A percentile compares a stretch with the other conserved stretches of the same genome.
Conservation (phyloP, 805 yeast genomes). For the Nakazawaea pomicola region DNA sequence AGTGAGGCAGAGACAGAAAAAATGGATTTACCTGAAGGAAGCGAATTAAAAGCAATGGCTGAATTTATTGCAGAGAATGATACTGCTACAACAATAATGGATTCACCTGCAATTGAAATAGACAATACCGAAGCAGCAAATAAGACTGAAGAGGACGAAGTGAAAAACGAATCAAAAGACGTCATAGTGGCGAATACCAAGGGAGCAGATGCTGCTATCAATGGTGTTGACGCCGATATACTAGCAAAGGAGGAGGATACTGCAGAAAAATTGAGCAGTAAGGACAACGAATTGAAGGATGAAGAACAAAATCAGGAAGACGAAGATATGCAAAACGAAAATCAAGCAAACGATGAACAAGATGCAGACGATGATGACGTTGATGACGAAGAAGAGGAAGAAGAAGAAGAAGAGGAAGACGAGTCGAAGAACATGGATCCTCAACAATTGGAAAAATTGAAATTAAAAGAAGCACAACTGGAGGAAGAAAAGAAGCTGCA, state of each 20-base stretch:
- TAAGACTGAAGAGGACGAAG: constrained; percentile 6
- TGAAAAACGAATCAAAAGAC: constrained; percentile 1
- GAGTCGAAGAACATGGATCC: constrained; percentile 21
- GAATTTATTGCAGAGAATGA: constrained; percentile 34
- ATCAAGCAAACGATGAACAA: constrained; percentile 4
- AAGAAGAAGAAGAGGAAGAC: constrained; percentile 19
- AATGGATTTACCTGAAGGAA: constrained; percentile 61
- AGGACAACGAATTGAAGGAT: constrained; percentile 16
- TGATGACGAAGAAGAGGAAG: constrained; percentile 15
- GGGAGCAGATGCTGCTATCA: no score
- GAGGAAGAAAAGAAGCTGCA: constrained; percentile 18
- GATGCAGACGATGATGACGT: constrained; percentile 11
- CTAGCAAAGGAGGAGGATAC: constrained; percentile 9
- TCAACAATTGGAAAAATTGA: constrained; percentile 16
- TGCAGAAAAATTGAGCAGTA: constrained; percentile 10
- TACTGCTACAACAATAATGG: no score
- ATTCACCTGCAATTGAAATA: no score
- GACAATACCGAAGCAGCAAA: constrained; percentile 1
- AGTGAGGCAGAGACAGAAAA: constrained; percentile 90
- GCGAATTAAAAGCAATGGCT: constrained; percentile 41
- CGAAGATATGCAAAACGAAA: constrained; percentile 13
- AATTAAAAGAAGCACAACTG: constrained; percentile 18
- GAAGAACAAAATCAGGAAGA: constrained; percentile 15
- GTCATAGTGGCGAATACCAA: neutral
- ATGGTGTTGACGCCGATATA: no score